Conservation (phyloP, 495 filamentous ascomycete species). For the Podospora bellae-mahoneyi region DNA sequence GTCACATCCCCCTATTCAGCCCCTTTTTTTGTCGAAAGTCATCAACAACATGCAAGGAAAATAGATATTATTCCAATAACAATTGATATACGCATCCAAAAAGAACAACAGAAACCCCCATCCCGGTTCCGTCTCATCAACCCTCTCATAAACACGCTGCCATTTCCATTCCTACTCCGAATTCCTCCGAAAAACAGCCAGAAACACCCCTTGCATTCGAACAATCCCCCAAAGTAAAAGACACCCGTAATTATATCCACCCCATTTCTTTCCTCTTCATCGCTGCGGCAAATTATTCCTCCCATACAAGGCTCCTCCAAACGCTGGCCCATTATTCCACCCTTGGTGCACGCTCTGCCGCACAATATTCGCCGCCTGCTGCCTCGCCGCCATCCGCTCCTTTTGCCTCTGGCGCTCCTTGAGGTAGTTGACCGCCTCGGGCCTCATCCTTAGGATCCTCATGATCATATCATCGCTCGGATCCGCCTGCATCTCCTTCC, state of each 20-base stretch:
- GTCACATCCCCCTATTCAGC: slow-evolving; percentile 2
- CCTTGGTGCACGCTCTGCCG: slow-evolving; percentile 74
- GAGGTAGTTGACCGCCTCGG: slow-evolving; percentile 87
- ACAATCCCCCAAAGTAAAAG: neutral
- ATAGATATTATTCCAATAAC: neutral
- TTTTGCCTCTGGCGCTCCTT: slow-evolving; percentile 89
- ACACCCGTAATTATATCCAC: neutral
- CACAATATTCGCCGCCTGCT: slow-evolving; percentile 92
- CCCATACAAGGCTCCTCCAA: slow-evolving; percentile 35
- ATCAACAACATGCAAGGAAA: neutral
- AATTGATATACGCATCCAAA: neutral
- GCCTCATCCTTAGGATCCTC: slow-evolving; percentile 90
- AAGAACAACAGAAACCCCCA: neutral
- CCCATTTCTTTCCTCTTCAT: slow-evolving; percentile 7
- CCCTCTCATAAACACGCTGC: neutral
- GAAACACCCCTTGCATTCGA: neutral
- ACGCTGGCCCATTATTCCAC: slow-evolving; percentile 50
- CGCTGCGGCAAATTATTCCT: slow-evolving; percentile 29
- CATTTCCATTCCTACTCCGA: neutral
- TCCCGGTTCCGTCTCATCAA: neutral
- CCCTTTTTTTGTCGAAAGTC: neutral
- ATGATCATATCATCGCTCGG: slow-evolving; percentile 98
- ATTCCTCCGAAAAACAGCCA: too few species aligned
- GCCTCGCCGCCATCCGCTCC: slow-evolving; percentile 83
- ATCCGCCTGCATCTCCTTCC: slow-evolving; percentile 91